Conservation (phyloP, 306 rosid species). For the Acacia acuminata region DNA sequence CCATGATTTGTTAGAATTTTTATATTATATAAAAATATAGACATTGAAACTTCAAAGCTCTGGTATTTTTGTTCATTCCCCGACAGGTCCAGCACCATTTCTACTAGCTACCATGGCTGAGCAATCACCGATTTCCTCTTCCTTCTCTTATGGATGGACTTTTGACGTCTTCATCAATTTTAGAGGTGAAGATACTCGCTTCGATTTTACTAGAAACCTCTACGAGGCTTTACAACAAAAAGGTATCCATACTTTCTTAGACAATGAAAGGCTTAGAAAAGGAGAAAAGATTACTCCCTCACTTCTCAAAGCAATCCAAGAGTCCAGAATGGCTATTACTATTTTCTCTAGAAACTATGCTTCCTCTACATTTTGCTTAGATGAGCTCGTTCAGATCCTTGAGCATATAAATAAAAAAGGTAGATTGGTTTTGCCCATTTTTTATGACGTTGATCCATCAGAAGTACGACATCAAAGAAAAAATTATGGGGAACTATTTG, state of each 20-base stretch:
- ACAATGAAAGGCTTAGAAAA: not conserved
- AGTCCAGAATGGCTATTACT: not conserved
- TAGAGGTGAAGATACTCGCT: not conserved
- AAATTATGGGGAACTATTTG: not conserved
- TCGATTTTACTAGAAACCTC: not conserved
- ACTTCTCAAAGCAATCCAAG: conserved; percentile 4
- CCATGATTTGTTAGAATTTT: not conserved
- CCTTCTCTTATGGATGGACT: not conserved
- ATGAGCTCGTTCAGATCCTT: not conserved
- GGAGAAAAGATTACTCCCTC: not conserved
- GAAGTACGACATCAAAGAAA: not conserved
- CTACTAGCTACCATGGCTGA: not conserved
- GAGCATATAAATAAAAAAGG: not conserved
- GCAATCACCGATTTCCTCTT: not conserved
- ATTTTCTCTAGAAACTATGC: not conserved
- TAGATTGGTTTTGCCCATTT: not conserved
- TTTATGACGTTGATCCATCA: not conserved
- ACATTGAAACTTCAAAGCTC: not conserved
- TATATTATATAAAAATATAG: no score
- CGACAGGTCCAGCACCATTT: not conserved
- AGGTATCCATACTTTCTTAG: not conserved
- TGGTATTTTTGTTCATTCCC: not conserved
- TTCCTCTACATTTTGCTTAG: not conserved
- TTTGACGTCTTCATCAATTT: not conserved
- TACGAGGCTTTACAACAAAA: not conserved